phyloP scores from a whole-genome alignment of 2,329 filamentous ascomycete species.

The Arthrobotrys megalospora region DNA sequence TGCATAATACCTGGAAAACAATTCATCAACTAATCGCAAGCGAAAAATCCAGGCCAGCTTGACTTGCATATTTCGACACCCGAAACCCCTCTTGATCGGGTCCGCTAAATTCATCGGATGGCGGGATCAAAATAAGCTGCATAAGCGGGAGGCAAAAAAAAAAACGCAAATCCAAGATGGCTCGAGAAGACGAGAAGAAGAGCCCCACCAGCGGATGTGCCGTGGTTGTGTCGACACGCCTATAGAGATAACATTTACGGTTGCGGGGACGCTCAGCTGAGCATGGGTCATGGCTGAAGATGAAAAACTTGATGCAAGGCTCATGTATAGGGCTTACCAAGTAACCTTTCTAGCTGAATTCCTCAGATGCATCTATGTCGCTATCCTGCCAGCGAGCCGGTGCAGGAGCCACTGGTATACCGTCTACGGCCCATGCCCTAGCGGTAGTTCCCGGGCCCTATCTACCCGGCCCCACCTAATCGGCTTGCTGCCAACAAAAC shows the following conservation, averaged over 20 bases:
- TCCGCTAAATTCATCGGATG: conserved; percentile 38
- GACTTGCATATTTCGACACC: conserved; percentile 46
- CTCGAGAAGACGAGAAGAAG: background rate
- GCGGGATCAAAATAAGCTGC: conserved; percentile 31
- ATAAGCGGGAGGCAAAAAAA: conserved; percentile 57
- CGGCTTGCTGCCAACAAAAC: conserved; percentile 18
- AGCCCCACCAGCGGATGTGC: conserved; percentile 20
- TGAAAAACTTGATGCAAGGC: background rate
- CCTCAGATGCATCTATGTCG: conserved; percentile 14
- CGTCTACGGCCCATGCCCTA: conserved; percentile 10
- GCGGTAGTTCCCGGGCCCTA: conserved; percentile 20
- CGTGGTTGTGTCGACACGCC: conserved; percentile 14
- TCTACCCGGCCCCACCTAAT: conserved; percentile 6
- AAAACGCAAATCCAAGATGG: conserved; percentile 7
- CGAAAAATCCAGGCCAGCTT: conserved; percentile 23
- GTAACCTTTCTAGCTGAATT: background rate
- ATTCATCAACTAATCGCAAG: conserved; percentile 4
- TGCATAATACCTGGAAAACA: background rate
- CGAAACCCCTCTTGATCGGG: conserved; percentile 23
- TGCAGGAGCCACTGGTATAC: background rate
- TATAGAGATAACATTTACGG: conserved; percentile 22
- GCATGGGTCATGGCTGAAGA: conserved; percentile 8
- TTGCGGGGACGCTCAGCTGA: conserved; percentile 38
- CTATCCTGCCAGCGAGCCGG: conserved; percentile 20
- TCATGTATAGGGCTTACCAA: background rate